Evolutionary conservation across 2,329 filamentous ascomycete genomes (phyloP).

Genomic region (Aspergillus texensis): DNA sequence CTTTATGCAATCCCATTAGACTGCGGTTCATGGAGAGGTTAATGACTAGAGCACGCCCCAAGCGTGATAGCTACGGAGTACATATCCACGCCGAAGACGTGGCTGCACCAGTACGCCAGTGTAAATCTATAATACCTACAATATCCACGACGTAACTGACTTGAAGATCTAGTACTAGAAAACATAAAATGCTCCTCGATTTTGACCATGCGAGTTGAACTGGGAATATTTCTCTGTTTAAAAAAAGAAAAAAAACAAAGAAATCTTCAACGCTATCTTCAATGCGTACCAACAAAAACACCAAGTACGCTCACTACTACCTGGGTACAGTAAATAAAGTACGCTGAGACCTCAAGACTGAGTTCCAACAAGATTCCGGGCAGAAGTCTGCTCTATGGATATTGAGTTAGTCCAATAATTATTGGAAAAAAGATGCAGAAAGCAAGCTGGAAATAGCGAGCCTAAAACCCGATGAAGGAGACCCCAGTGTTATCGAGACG

Average conservation of each 20-base stretch:
- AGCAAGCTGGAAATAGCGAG: neutral
- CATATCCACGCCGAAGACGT: neutral
- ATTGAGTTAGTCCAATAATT: too few species aligned
- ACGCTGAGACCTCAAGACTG: neutral
- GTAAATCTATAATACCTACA: too few species aligned
- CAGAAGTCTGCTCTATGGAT: too few species aligned
- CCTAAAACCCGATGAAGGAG: neutral
- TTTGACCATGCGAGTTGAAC: too few species aligned
- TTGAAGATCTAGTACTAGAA: too few species aligned
- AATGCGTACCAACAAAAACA: neutral
- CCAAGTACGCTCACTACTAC: neutral
- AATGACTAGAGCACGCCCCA: neutral
- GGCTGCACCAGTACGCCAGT: neutral
- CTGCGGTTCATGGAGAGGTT: neutral
- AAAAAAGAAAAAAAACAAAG: neutral
- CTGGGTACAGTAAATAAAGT: neutral
- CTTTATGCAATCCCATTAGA: neutral
- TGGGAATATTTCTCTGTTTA: too few species aligned
- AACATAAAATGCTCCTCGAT: too few species aligned
- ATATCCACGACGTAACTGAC: too few species aligned
- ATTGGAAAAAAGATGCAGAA: neutral
- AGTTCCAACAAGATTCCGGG: too few species aligned
- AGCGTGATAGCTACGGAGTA: neutral
- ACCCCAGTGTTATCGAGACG: neutral
- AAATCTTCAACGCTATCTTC: neutral